Base-by-base conservation (phyloP, 2,329 filamentous ascomycete species). In the Chaetomium sp. region DNA sequence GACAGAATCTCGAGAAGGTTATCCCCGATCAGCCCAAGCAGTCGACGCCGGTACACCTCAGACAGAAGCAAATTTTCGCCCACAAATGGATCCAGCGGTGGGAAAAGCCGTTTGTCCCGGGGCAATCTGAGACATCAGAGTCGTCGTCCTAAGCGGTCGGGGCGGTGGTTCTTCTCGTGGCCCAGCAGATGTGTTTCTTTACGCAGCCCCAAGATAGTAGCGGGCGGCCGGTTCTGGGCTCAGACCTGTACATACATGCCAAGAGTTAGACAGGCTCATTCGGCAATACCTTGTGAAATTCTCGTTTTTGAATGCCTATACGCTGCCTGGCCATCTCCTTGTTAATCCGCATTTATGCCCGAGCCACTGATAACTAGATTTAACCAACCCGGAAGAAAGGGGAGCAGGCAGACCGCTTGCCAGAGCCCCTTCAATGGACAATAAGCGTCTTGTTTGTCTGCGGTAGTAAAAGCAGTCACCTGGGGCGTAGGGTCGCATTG, bases 1-100 rank as follows among this genome's bases (percentile, higher is more conserved):
- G 16, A 21, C 72, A 94, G 91, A 90, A 90, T 80, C 82, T 95
- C 69, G 89, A 93, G 78, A 95, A 95, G 82, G 85, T 83, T 69
- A 89, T 95, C 70, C 91, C 91, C 67, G 89, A 90, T 70, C 82
- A 90, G 70, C 90, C 90, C 67, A 82, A 84, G 75, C 85, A 87
- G 74, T 84, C 87, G 72, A 87, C 83, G 33, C 91, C 91, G 58
- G 87, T 95, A 70, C 90, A 94, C 76, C 83, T 92, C 71, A 85
- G 90, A 73, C 82, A 85, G 72, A 81, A 80, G 74, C 85, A 87
- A 77, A 86, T 87, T 75, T 86, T 85, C 74, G 81, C 85, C 65
- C 84, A 87, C 70, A 70, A 70, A 56, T 65, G 70, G 57, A 74
- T 74, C 49, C 70, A 70, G 47, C 62, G 60, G 38, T 67, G 64